Percentiles rank a stretch among this genome's conserved stretches.
phyloP scores from a whole-genome alignment of 805 yeast genomes.

The Lipomyces spencermartinsiae region DNA sequence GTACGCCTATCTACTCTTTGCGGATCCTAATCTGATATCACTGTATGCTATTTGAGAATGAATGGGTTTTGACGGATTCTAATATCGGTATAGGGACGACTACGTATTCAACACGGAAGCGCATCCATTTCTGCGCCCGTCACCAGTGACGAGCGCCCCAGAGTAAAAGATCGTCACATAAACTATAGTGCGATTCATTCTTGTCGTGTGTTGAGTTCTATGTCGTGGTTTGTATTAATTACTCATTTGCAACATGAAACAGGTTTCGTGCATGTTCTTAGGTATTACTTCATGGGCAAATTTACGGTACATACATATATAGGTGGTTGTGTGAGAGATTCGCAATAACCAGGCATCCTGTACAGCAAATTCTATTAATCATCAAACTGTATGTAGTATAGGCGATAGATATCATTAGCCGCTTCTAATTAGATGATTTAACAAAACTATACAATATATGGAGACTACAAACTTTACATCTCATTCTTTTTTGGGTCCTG shows the following conservation, averaged over 20 bases:
- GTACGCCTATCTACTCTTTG: slow-evolving; percentile 59
- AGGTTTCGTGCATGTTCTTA: background rate
- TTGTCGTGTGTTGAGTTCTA: background rate
- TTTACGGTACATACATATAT: background rate
- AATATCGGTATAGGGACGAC: slow-evolving; percentile 48
- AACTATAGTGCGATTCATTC: background rate
- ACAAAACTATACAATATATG: background rate
- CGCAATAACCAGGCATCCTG: background rate
- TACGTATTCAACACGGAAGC: slow-evolving; percentile 68
- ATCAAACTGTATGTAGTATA: background rate
- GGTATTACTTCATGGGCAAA: background rate
- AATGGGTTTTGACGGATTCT: background rate
- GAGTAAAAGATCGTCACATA: background rate
- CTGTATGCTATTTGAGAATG: slow-evolving; percentile 39
- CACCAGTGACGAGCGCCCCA: slow-evolving; percentile 33
- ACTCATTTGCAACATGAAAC: background rate
- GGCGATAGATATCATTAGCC: background rate
- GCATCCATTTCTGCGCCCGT: slow-evolving; percentile 54
- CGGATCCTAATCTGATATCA: slow-evolving; percentile 51
- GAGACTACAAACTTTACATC: background rate
- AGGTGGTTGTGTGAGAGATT: background rate
- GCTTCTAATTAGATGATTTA: background rate
- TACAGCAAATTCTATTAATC: background rate
- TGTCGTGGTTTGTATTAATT: background rate
- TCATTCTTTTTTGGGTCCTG: background rate